Evolutionary conservation across 192 early-diverging fungal species (phyloP).

Genomic region (Spinellus fusiger): DNA sequence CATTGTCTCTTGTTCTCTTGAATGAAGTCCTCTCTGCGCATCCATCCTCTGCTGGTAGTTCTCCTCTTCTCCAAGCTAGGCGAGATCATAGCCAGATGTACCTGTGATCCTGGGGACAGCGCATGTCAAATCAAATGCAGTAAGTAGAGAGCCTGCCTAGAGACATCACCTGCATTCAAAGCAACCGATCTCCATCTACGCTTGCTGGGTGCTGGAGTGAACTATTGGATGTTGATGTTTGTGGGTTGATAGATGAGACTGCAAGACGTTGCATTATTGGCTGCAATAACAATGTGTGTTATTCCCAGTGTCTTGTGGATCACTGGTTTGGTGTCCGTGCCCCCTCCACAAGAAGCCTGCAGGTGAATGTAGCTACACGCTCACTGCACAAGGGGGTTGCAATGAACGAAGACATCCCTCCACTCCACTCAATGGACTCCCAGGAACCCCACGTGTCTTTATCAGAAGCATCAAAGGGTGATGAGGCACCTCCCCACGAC

Average conservation of each 20-base stretch:
- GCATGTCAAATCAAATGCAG: slow-evolving; percentile 7
- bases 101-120: slow-evolving; percentile 1
- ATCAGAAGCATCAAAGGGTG: background rate
- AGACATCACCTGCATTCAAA: too few relatives aligned
- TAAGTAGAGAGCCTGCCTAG: background rate
- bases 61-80: background rate
- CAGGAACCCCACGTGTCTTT: too few relatives aligned
- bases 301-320: background rate
- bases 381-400: too few relatives aligned
- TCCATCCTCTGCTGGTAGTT: background rate
- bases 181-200: too few relatives aligned
- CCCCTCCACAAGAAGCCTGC: too few relatives aligned
- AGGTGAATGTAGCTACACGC: too few relatives aligned
- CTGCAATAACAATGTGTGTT: slow-evolving; percentile 5
- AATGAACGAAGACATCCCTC: too few relatives aligned
- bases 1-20: background rate
- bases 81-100: slow-evolving; percentile 1
- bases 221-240: too few relatives aligned
- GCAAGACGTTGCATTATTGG: slow-evolving; percentile 2
- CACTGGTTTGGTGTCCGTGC: slow-evolving; percentile 7
- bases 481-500: background rate
- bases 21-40: background rate
- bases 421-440: too few relatives aligned
- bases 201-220: too few relatives aligned
- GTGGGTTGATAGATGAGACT: slow-evolving; percentile 2